These are phyloP conservation scores for Aspergillus pseudoviridinutans DNA, from an alignment of 2,329 filamentous ascomycete genomes.

Conservation along the genomic window DNA sequence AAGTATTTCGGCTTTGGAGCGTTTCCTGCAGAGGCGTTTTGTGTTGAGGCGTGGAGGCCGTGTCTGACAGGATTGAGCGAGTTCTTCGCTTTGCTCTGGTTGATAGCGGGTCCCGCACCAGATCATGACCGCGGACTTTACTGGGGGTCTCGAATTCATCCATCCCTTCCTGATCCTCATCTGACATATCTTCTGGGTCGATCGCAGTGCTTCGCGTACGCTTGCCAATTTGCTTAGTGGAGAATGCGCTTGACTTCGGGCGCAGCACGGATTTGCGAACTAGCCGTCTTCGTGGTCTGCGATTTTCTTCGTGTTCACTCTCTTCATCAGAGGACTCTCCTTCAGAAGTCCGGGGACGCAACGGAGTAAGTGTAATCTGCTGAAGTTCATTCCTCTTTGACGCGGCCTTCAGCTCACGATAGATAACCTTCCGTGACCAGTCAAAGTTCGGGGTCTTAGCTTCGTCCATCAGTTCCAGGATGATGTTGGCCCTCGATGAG, in stretches of 20 bases:
- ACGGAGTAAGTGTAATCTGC: constrained; percentile 29
- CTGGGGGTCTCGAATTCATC: constrained; percentile 32
- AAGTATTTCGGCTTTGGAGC: constrained; percentile 19
- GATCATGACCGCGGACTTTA: constrained; percentile 29
- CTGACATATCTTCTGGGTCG: constrained; percentile 20
- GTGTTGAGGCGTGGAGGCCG: constrained; percentile 17
- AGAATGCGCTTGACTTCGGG: constrained; percentile 37
- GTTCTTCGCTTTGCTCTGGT: constrained; percentile 28
- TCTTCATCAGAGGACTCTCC: constrained; percentile 32
- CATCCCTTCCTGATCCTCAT: constrained; percentile 29
- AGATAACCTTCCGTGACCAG: constrained; percentile 41
- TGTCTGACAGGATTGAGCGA: constrained; percentile 27
- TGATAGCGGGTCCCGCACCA: constrained; percentile 31
- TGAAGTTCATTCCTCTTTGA: constrained; percentile 25
- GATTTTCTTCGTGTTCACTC: constrained; percentile 22
- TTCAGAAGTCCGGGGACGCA: constrained; percentile 25
- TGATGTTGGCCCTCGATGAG: constrained; percentile 25
- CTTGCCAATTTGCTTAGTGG: constrained; percentile 40
- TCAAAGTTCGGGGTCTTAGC: constrained; percentile 33
- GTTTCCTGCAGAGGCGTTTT: constrained; percentile 29
- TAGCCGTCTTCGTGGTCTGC: constrained; percentile 23
- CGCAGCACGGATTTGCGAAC: constrained; percentile 44
- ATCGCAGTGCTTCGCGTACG: constrained; percentile 32
- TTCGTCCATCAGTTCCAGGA: constrained; percentile 36
- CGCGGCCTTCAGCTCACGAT: constrained; percentile 37